Evolutionary conservation across 768 basidiomycete species (phyloP), one percentile per base, ranked within the genome.

Genomic region (Lepiota venenata): DNA sequence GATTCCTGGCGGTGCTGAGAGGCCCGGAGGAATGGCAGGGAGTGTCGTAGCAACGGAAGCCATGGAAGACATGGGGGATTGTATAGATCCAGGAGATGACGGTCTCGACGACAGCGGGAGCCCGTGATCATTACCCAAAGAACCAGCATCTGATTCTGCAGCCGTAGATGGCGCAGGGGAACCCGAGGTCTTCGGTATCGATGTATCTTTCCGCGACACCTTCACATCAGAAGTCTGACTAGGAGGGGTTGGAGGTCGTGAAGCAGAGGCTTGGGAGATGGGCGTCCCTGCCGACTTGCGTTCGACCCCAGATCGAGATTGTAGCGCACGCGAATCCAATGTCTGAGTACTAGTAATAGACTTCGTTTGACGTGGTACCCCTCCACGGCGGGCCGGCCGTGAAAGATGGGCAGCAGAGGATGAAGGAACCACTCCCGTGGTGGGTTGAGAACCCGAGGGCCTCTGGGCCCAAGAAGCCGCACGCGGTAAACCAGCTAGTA

Each of bases 381-480:
- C 69, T 43, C 71, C 68, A 37, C 83, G 78, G 58, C 78, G 74
- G 47, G 68, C 62, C 56, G 71, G 58, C 20, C 81, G 78, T 43
- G 66, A 65, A 29, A 67, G 56, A 20, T 68, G 55, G 29, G 63
- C 35, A 14, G 66, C 50, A 15, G 67, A 56, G 43, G 50, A 22
- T 3, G 56, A n/a, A 25, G 47, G 39, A 10, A 25, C 36, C 38
- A 49, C 9, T 39, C 39, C 35, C 14, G 53, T 55, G 37, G 55
- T 60, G 3, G 64, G 56, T 29, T 63, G 54, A 45, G 59, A 56
- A 49, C 63, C 44, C 9, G 61, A 50, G 47, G 62, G 58, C 66
- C 79, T 80, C 42, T 77, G 74, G 12, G 77, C 84, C 85, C 85
- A 86, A 25, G 83, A 79, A 18, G 84, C 82, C 9, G 78, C 77